Conservation (phyloP, 768 basidiomycete genomes). For the Hygrophoropsis aurantiaca region DNA sequence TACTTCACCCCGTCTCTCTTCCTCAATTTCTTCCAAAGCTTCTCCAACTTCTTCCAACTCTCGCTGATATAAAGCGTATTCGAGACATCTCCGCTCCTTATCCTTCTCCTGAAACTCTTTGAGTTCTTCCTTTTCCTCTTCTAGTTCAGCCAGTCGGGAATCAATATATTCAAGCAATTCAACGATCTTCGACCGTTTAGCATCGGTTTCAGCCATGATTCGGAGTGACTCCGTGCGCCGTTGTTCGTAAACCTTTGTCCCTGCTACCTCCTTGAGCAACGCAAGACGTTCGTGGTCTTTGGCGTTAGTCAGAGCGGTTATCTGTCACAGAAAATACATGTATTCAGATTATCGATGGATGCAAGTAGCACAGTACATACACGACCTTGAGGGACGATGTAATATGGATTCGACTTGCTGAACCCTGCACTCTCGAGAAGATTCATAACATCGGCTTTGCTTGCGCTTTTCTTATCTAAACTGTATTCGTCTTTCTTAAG, state of each 20-base stretch:
- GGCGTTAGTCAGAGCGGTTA: constrained; percentile 94
- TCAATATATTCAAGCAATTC: constrained; percentile 92
- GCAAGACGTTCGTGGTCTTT: constrained; percentile 93
- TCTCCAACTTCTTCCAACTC: constrained; percentile 89
- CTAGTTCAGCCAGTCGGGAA: constrained; percentile 83
- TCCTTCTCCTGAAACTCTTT: constrained; percentile 97
- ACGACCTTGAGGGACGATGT: constrained; percentile 97
- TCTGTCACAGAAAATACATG: constrained; percentile 45
- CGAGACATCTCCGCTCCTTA: constrained; percentile 89
- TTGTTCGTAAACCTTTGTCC: constrained; percentile 97
- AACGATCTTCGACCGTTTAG: constrained; percentile 87
- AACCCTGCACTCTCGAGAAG: constrained; percentile 96
- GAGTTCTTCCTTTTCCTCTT: constrained; percentile 97
- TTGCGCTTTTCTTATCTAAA: constrained; percentile 91
- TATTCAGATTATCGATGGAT: background rate
- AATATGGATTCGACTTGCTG: constrained; percentile 97
- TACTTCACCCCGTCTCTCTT: constrained; percentile 78
- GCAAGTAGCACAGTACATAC: constrained; percentile 44
- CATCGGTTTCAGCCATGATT: constrained; percentile 96
- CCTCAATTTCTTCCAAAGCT: constrained; percentile 82
- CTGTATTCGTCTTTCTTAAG: constrained; percentile 99
- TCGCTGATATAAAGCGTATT: constrained; percentile 90
- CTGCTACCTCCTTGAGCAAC: constrained; percentile 96
- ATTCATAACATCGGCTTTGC: constrained; percentile 97
- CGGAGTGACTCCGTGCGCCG: constrained; percentile 88